Evolutionary conservation across 2,329 filamentous ascomycete species (phyloP).

Genomic region (Penicillium sp.): DNA sequence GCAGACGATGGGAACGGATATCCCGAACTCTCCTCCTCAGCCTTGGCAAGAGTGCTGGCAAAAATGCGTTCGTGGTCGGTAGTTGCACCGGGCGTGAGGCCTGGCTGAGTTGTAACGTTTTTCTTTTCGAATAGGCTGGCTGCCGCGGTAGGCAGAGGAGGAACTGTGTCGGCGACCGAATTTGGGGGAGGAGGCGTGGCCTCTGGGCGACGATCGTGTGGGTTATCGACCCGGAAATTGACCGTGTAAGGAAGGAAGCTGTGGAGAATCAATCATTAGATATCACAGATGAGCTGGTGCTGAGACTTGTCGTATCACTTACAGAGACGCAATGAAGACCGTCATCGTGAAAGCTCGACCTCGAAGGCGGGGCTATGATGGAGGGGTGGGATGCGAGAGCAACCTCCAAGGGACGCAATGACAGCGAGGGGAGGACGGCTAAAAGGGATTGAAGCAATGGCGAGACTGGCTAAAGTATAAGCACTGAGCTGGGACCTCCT

Average conservation of each 20-base stretch:
- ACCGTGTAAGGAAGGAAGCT: slow-evolving; percentile 93
- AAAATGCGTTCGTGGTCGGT: slow-evolving; percentile 50
- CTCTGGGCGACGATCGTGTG: slow-evolving; percentile 48
- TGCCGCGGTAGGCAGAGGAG: slow-evolving; percentile 28
- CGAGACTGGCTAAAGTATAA: not conserved
- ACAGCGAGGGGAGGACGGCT: slow-evolving; percentile 7
- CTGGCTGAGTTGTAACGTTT: slow-evolving; percentile 26
- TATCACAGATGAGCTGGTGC: slow-evolving; percentile 10
- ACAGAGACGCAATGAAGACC: slow-evolving; percentile 64
- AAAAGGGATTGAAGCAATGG: not conserved
- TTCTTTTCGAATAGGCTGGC: slow-evolving; percentile 43
- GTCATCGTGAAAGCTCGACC: slow-evolving; percentile 52
- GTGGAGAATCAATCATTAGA: not conserved
- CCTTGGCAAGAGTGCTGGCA: slow-evolving; percentile 29
- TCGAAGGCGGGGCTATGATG: slow-evolving; percentile 15
- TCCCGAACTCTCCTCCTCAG: slow-evolving; percentile 30
- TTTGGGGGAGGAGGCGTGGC: slow-evolving; percentile 35
- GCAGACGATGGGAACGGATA: slow-evolving; percentile 39
- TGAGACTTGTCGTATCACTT: slow-evolving; percentile 37
- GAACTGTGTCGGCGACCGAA: slow-evolving; percentile 33
- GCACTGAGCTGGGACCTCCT: slow-evolving; percentile 2
- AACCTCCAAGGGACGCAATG: slow-evolving; percentile 4
- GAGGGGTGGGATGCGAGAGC: slow-evolving; percentile 3
- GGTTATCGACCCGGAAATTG: slow-evolving; percentile 71
- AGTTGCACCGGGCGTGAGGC: slow-evolving; percentile 47